Conservation (phyloP, 225 moss, liverwort and hornwort species). For the Takakia lepidozioides region DNA sequence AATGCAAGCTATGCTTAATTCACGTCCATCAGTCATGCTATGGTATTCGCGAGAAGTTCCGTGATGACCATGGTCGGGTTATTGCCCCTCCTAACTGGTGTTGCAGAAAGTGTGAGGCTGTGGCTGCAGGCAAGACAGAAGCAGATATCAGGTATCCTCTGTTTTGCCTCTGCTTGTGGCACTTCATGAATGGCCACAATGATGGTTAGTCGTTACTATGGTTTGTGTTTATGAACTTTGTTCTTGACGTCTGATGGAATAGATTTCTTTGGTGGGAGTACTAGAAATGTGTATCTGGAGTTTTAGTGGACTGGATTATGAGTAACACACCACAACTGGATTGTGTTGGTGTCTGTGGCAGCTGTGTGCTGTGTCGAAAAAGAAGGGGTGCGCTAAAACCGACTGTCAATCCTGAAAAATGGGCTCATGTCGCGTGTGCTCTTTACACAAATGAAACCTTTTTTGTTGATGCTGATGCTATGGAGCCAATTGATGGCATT, state of each 20-base stretch:
- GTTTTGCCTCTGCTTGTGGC: too few species aligned
- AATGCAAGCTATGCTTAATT: slow-evolving; percentile 55
- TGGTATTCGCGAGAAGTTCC: slow-evolving; percentile 51
- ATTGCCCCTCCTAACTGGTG: slow-evolving; percentile 46
- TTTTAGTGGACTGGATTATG: neutral
- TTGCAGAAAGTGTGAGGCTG: slow-evolving; percentile 73
- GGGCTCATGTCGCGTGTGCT: slow-evolving; percentile 79
- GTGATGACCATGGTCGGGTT: slow-evolving; percentile 28
- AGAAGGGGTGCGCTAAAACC: slow-evolving; percentile 70
- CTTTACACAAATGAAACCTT: slow-evolving; percentile 83
- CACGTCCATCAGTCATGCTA: slow-evolving; percentile 75
- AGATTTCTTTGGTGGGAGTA: too few species aligned
- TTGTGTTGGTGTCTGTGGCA: slow-evolving; percentile 33
- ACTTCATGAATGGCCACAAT: too few species aligned
- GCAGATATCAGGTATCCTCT: slow-evolving; percentile 41
- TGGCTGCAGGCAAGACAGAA: slow-evolving; percentile 44
- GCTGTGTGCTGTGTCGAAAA: slow-evolving; percentile 66
- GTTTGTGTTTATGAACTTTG: too few species aligned
- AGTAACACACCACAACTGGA: neutral
- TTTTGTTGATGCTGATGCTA: slow-evolving; percentile 69
- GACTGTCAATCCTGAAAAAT: slow-evolving; percentile 53
- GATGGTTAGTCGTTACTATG: too few species aligned
- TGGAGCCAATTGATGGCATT: slow-evolving; percentile 77
- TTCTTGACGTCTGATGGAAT: too few species aligned
- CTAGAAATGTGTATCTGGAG: too few species aligned